These are phyloP conservation scores for Naganishia albida DNA, from an alignment of 1,284 basidiomycete genomes.

Conservation along the genomic window DNA sequence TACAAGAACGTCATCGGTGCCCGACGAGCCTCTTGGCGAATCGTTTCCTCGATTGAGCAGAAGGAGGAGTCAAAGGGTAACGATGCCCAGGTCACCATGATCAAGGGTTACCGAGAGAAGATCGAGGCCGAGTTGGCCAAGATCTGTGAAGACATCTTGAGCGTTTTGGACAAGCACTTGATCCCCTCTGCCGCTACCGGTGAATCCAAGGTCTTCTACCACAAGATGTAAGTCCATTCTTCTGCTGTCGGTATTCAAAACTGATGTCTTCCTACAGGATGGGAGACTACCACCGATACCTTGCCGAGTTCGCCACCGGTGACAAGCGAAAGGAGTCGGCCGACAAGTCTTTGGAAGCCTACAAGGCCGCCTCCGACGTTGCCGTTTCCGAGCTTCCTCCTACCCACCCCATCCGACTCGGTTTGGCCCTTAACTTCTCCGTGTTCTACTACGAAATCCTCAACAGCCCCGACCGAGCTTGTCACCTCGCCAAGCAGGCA, in stretches of 20 bases:
- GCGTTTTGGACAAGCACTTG: conserved; percentile 98
- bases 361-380: conserved; percentile 99
- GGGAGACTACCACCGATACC: conserved; percentile 99
- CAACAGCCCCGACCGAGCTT: conserved; percentile 95
- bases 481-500: conserved; percentile 99
- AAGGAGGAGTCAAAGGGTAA: conserved; percentile 99
- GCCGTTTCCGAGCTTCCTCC: conserved; percentile 97
- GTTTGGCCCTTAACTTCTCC: conserved; percentile 99
- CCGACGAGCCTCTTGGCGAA: conserved; percentile 97
- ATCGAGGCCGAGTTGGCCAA: conserved; percentile 97
- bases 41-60: conserved; percentile 99
- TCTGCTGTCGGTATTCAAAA: background rate
- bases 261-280: conserved; percentile 65
- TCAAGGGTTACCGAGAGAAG: conserved; percentile 98
- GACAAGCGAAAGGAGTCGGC: conserved; percentile 98
- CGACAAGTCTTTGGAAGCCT: conserved; percentile 97
- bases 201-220: conserved; percentile 99
- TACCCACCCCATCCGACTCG: conserved; percentile 98
- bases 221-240: conserved; percentile 79
- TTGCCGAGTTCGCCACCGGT: conserved; percentile 98
- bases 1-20: conserved; percentile 99
- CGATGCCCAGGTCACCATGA: conserved; percentile 95
- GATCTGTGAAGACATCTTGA: conserved; percentile 99
- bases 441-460: conserved; percentile 99
- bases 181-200: conserved; percentile 97